Evolutionary conservation across 106 monocot species (phyloP).

Genomic region (Acorus calamus): DNA sequence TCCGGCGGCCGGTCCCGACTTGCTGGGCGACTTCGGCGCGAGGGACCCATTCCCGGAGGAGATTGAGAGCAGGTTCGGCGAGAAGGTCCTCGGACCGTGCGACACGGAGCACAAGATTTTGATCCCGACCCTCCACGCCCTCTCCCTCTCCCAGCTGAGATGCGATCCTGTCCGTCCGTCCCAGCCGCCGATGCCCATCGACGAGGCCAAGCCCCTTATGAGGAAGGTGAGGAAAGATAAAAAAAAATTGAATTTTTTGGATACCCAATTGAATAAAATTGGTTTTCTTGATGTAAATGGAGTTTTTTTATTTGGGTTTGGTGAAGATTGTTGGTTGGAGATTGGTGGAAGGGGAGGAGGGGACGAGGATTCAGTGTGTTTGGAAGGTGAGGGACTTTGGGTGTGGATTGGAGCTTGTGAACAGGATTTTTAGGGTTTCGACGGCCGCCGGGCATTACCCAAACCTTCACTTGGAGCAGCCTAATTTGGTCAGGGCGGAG

Average conservation of each 20-base stretch:
- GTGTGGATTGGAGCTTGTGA: constrained; percentile 63
- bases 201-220: constrained; percentile 43
- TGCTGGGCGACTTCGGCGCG: constrained; percentile 82
- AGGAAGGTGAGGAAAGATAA: constrained; percentile 34
- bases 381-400: constrained; percentile 69
- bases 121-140: constrained; percentile 57
- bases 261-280: neutral
- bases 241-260: neutral
- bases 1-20: constrained; percentile 18
- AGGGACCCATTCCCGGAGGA: constrained; percentile 79
- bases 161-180: constrained; percentile 32
- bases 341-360: constrained; percentile 31
- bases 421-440: constrained; percentile 40
- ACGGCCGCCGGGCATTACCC: constrained; percentile 51
- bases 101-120: constrained; percentile 77
- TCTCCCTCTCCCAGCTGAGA: constrained; percentile 49
- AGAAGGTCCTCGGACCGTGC: constrained; percentile 44
- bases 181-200: constrained; percentile 27
- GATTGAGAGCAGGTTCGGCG: constrained; percentile 75
- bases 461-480: constrained; percentile 50
- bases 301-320: neutral
- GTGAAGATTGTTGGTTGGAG: constrained; percentile 85
- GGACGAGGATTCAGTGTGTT: constrained; percentile 40
- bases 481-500: constrained; percentile 71
- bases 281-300: neutral